Evolutionary conservation across 1,284 basidiomycete genomes (phyloP).

Genomic region (Cryptococcus depauperatus): DNA sequence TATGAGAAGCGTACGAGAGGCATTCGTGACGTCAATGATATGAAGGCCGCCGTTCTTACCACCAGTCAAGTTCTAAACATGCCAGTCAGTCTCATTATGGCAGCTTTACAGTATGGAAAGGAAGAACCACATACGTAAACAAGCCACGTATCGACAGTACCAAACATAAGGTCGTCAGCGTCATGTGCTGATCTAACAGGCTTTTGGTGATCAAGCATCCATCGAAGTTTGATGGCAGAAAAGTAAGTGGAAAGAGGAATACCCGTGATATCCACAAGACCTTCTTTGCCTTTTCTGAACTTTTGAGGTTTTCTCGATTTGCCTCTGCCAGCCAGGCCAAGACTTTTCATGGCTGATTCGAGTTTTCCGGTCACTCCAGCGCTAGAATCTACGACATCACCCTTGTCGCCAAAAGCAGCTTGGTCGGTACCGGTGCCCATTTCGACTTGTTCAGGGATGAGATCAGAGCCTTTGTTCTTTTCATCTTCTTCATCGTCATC

Average conservation of each 20-base stretch:
- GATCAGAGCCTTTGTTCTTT: slow-evolving; percentile 11
- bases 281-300: slow-evolving; percentile 55
- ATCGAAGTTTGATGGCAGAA: slow-evolving; percentile 88
- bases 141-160: slow-evolving; percentile 95
- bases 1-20: slow-evolving; percentile 88
- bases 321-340: slow-evolving; percentile 24
- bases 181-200: slow-evolving; percentile 74
- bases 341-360: slow-evolving; percentile 21
- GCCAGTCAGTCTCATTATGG: too few species aligned
- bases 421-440: slow-evolving; percentile 28
- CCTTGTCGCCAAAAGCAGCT: slow-evolving; percentile 28
- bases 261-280: slow-evolving; percentile 67
- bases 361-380: slow-evolving; percentile 13
- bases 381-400: slow-evolving; percentile 19
- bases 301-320: slow-evolving; percentile 10
- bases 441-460: slow-evolving; percentile 15
- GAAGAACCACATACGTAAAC: slow-evolving; percentile 59
- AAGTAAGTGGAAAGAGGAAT: slow-evolving; percentile 95
- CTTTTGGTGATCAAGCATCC: slow-evolving; percentile 89
- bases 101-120: not conserved
- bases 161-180: slow-evolving; percentile 74
- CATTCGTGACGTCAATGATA: slow-evolving; percentile 92
- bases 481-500: slow-evolving; percentile 34
- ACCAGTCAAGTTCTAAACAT: slow-evolving; percentile 69
- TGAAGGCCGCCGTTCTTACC: slow-evolving; percentile 63